Percentiles rank a stretch among this genome's conserved stretches.
These are phyloP conservation scores for Deinandra increscens DNA, from an alignment of 129 eudicot species.

Conservation along the genomic window DNA sequence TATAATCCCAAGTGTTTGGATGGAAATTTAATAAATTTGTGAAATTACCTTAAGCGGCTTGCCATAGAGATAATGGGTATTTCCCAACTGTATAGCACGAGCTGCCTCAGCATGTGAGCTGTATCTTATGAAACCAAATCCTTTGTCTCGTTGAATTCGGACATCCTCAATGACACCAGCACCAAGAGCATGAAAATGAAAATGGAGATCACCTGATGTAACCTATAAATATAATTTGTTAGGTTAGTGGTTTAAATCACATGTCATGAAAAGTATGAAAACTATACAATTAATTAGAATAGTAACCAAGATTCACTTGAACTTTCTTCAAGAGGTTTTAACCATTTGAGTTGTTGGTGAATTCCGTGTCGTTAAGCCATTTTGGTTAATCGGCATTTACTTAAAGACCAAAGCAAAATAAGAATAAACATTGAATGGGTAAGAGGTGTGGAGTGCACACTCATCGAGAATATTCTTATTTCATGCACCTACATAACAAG, in stretches of 20 bases:
- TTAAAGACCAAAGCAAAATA: too few species aligned
- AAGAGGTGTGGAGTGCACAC: too few species aligned
- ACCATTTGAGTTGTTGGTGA: neutral
- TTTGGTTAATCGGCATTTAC: too few species aligned
- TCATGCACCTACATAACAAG: too few species aligned
- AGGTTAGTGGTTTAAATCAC: neutral
- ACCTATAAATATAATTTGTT: slow-evolving; percentile 44
- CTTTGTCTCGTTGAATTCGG: slow-evolving; percentile 74
- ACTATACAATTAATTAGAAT: neutral
- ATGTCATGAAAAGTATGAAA: neutral
- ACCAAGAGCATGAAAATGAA: slow-evolving; percentile 71
- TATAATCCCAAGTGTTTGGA: neutral
- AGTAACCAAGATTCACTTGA: neutral
- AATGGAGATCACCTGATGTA: slow-evolving; percentile 76
- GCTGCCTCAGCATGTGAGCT: slow-evolving; percentile 76
- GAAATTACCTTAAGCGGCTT: slow-evolving; percentile 62
- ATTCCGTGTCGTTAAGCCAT: too few species aligned
- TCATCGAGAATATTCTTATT: too few species aligned
- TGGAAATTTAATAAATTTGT: neutral
- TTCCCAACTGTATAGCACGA: slow-evolving; percentile 71
- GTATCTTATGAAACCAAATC: slow-evolving; percentile 76
- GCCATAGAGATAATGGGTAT: slow-evolving; percentile 56
- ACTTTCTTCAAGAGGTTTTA: neutral
- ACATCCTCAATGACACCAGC: slow-evolving; percentile 90
- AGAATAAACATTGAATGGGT: too few species aligned